Base-by-base conservation (phyloP, 768 basidiomycete species). In the Pisolithus albus region DNA sequence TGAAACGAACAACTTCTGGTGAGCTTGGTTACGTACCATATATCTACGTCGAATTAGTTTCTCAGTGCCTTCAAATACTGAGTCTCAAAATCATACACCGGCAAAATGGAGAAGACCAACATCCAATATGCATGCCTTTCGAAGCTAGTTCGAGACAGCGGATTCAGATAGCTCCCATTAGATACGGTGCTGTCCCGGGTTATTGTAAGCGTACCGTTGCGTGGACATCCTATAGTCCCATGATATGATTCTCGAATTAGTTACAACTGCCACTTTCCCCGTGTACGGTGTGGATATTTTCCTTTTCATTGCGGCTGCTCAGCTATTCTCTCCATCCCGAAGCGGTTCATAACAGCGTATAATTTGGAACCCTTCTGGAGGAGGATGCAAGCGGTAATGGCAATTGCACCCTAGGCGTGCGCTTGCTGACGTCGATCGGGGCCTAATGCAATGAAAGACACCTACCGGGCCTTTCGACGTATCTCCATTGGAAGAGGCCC, bases 291-390 rank as follows among this genome's bases (percentile, higher is more conserved):
- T 95, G 86, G 72, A 74, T 52, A 84, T 93, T 56, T 70, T 82
- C 59, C 75, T 82, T 26, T 96, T 94, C 67, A 72, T 80, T 47
- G 54, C 89, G 8, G 92, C 93, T 21, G 86, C 26, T 26, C 26
- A 26, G 26, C 92, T 5, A 69, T 92, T 58, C 71, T 93, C 18
- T 89, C 90, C 18, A 68, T 92, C 62, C 92, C 92, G 7, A 94
- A 94, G 63, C 92, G 95, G 66, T 85, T 96, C 59, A 79, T 92
- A 57, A 89, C 87, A 7, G 93, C 95, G 11, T 96, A 96, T 62
- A 77, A 26, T 26, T 94, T 15, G 92, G 92, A 34, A 90, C 89
- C 30, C 73, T 88, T 26, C 65, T 90, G 18, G 80, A 86, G 56
- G 70, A 23, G 21, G 21, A 78, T 21, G 72, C 76, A 4, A 66